Percentiles rank a stretch among this genome's conserved stretches.
phyloP scores from a whole-genome alignment of 129 eudicot genomes.

The Daucus carota region DH1_v3.0 NC_030382.2:57718501-57719000 shows the following conservation, averaged over 20 bases:
- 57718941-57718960: not conserved
- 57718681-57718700: not conserved
- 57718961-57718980: not conserved
- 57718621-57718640: not conserved
- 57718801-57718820: slow-evolving; percentile 10
- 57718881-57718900: slow-evolving; percentile 52
- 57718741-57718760: slow-evolving; percentile 12
- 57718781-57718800: slow-evolving; percentile 20
- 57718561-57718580: not conserved
- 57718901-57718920: slow-evolving; percentile 42
- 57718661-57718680: not conserved
- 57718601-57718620: not conserved
- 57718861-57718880: slow-evolving; percentile 92
- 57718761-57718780: slow-evolving; percentile 11
- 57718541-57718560: not conserved
- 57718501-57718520: not conserved
- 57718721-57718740: not conserved
- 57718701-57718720: not conserved
- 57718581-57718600: not conserved
- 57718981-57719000: not conserved
- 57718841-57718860: slow-evolving; percentile 34
- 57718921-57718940: not conserved
- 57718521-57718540: not conserved
- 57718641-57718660: not conserved
- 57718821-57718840: slow-evolving; percentile 23